Evolutionary conservation across 345 rosid genomes (phyloP), one percentile per base, ranked within the genome.

Genomic region (Arabis alpina): DNA sequence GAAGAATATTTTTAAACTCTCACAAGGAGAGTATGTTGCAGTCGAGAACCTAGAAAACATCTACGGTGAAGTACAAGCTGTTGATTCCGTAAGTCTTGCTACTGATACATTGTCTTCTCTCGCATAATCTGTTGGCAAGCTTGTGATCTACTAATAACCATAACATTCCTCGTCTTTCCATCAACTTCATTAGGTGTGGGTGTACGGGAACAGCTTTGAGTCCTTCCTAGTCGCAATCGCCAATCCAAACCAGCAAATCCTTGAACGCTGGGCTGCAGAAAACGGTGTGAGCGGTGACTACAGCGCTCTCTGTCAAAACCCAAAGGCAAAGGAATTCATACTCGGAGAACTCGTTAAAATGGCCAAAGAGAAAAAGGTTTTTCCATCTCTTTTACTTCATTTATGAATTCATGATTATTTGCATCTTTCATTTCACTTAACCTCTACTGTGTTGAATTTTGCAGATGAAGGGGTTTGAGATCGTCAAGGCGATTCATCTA

Each of bases 1-100:
- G 89, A 91, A 91, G 71, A 91, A 91, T 70, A 91, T 91, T 41
- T 91, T 91, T 61, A 91, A 91, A 70, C 97, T 91, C 57, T 88
- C 97, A 24, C 97, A 88, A 80, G 97, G 97, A 81, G 97, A 91
- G 77, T 91, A 91, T 32, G 91, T 91, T 56, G 97, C 97, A 11
- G 95, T 88, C 3, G 97, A 91, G 69, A 88, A 85, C 84, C 68
- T 91, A 76, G 97, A 91, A 82, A 91, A 91, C 76, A 82, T 91
- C 23, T 91, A 79, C 63, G 84, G 80, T 78, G 82, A 73, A 48
- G 83, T 77, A 42, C 76, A 82, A 65, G 86, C 66, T 70, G 80
- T 88, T 77, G 97, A 88, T 72, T 87, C 87, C 67, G 97, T 88
- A 85, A 10, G 81, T 45, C 23, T 6, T 24, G 27, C 50, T 44